These are phyloP conservation scores for Zygosaccharomyces siamensis DNA, from an alignment of 805 yeast genomes.

Conservation along the genomic window DNA sequence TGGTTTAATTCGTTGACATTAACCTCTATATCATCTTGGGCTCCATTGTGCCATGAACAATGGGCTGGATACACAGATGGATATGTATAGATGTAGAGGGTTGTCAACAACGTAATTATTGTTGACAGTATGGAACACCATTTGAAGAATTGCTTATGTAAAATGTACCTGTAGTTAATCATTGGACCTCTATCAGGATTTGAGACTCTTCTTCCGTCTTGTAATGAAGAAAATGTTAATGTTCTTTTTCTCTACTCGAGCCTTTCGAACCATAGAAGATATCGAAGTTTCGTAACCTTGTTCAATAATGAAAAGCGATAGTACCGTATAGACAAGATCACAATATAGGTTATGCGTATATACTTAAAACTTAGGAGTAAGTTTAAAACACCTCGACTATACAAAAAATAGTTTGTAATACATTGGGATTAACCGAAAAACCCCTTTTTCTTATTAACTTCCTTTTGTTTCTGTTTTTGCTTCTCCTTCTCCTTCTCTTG, in stretches of 20 bases:
- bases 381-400: not conserved
- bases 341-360: constrained; percentile 2
- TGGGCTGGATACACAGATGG: constrained; percentile 53
- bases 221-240: not conserved
- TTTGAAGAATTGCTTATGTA: constrained; percentile 16
- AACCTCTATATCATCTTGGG: constrained; percentile 9
- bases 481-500: constrained; percentile 53
- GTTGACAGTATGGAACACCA: constrained; percentile 25
- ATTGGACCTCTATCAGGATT: not conserved
- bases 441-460: constrained; percentile 15
- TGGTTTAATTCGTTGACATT: constrained; percentile 4
- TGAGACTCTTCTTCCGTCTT: not conserved
- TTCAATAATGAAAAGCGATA: not conserved
- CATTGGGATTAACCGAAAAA: not conserved
- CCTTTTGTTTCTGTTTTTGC: constrained; percentile 27
- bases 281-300: no score
- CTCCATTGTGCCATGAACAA: constrained; percentile 55
- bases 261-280: not conserved
- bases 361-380: not conserved
- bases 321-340: not conserved
- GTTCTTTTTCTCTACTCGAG: not conserved
- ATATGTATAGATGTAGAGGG: constrained; percentile 67
- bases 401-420: not conserved
- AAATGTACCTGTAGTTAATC: not conserved
- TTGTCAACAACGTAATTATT: constrained; percentile 43